A percentile compares a stretch with the other conserved stretches of the same genome.
These are phyloP conservation scores for Populus alba DNA, from an alignment of 345 rosid genomes.

Conservation along the genomic window DNA sequence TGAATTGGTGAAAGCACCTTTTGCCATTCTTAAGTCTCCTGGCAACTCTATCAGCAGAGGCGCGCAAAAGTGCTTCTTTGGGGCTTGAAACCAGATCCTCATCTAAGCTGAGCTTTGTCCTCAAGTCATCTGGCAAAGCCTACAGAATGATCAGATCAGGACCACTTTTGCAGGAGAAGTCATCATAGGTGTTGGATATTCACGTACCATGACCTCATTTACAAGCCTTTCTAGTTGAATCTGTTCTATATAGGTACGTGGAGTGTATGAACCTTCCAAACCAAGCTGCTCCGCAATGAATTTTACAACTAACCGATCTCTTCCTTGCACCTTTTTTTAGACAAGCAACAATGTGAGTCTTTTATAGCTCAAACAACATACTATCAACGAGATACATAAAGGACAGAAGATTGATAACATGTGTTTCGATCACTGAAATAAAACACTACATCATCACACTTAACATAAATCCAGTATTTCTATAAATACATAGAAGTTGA, in stretches of 20 bases:
- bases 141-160: conserved; percentile 39
- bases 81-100: conserved; percentile 88
- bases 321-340: conserved; percentile 89
- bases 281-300: conserved; percentile 71
- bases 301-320: conserved; percentile 65
- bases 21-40: conserved; percentile 64
- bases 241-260: conserved; percentile 95
- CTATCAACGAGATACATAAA: background rate
- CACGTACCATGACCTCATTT: conserved; percentile 89
- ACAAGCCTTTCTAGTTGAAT: conserved; percentile 97
- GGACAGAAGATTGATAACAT: background rate
- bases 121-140: conserved; percentile 96
- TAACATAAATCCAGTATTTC: background rate
- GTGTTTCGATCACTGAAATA: background rate
- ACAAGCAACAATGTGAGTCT: conserved; percentile 1
- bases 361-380: background rate
- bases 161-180: conserved; percentile 32
- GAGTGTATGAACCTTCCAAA: conserved; percentile 82
- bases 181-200: conserved; percentile 18
- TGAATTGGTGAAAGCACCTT: conserved; percentile 43
- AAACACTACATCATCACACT: conserved; percentile 8
- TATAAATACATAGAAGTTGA: background rate
- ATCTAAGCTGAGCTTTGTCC: conserved; percentile 79
- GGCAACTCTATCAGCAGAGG: conserved; percentile 66
- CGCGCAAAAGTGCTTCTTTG: conserved; percentile 66